Evolutionary conservation across 495 filamentous ascomycete species (phyloP).

Genomic region (Neurospora discreta): DNA sequence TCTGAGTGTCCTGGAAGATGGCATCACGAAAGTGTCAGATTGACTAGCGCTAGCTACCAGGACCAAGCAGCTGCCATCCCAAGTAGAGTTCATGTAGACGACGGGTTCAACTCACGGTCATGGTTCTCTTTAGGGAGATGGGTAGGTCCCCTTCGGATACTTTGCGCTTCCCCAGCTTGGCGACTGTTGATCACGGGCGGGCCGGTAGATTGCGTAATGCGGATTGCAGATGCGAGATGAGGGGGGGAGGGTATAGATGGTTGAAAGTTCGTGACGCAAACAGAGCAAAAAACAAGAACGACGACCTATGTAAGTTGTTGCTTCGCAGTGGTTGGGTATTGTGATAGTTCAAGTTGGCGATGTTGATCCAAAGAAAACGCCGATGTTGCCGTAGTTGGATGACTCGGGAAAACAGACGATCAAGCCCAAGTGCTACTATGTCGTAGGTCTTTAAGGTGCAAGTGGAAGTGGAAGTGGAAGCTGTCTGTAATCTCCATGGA

Average conservation of each 20-base stretch:
- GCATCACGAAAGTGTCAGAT: not conserved
- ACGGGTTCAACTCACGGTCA: slow-evolving; percentile 54
- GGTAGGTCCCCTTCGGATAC: slow-evolving; percentile 61
- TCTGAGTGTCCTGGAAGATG: slow-evolving; percentile 25
- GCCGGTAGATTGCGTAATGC: not conserved
- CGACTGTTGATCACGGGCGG: slow-evolving; percentile 1
- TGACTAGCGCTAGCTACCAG: not conserved
- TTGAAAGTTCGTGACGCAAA: not conserved
- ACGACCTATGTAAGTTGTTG: not conserved
- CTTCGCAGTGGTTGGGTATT: not conserved
- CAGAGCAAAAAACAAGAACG: not conserved
- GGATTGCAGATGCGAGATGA: too few species aligned
- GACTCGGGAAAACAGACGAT: not conserved
- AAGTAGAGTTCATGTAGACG: not conserved
- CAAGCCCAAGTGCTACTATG: not conserved
- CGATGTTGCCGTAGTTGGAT: not conserved
- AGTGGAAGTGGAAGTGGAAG: not conserved
- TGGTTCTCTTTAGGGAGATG: slow-evolving; percentile 69
- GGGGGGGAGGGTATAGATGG: too few species aligned
- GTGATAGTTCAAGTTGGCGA: not conserved
- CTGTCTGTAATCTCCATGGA: not conserved
- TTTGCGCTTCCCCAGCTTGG: slow-evolving; percentile 73
- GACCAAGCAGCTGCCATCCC: not conserved
- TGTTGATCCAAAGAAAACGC: not conserved
- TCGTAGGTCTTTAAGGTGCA: not conserved